Evolutionary conservation across 441 rosid species (phyloP).

Genomic region (Geranium incanum): DNA sequence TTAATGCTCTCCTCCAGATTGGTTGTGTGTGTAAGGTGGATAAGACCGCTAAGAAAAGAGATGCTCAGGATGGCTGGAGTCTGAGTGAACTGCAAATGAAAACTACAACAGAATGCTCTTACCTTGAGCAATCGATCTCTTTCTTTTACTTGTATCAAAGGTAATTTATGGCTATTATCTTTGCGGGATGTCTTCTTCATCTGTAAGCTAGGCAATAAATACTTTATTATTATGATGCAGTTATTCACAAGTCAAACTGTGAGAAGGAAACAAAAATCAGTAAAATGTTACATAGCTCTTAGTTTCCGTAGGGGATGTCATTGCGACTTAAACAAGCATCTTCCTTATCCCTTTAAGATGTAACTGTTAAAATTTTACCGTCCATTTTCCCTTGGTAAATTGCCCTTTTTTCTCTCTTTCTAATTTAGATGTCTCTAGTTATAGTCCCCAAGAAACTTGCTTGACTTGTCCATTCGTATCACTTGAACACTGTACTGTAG

Average conservation of each 20-base stretch:
- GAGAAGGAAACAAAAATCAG: neutral
- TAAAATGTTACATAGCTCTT: neutral
- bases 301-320: neutral
- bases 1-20: conserved; percentile 72
- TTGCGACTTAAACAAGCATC: neutral
- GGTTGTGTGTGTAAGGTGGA: conserved; percentile 96
- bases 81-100: conserved; percentile 79
- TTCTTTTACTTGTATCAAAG: conserved; percentile 86
- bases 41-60: conserved; percentile 56
- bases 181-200: conserved; percentile 13
- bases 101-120: conserved; percentile 82
- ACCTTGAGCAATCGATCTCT: conserved; percentile 70
- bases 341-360: too few relatives aligned
- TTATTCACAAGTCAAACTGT: conserved; percentile 20
- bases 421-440: neutral
- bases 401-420: neutral
- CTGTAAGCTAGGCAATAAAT: conserved; percentile 9
- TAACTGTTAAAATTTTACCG: neutral
- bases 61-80: conserved; percentile 77
- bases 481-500: neutral
- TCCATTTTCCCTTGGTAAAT: neutral
- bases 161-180: conserved; percentile 29
- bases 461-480: neutral
- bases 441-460: neutral
- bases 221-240: conserved; percentile 11